Base-by-base conservation (phyloP, 2,329 filamentous ascomycete genomes). In the Albifimbria verrucaria region DNA sequence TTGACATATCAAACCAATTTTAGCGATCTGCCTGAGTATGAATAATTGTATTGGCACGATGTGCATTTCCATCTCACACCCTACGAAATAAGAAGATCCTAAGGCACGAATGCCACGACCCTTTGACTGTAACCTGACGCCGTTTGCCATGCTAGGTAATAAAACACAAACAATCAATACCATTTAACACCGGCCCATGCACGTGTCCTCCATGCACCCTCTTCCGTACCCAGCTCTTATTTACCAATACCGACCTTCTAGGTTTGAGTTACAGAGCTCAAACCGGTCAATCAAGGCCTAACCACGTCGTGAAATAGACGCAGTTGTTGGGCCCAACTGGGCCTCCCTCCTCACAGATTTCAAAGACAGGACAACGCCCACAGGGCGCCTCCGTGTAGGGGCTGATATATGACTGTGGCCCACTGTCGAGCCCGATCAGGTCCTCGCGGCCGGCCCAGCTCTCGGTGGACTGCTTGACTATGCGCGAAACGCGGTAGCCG, bases 271-370 rank as follows among this genome's bases (percentile, higher is more conserved):
- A n/a, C n/a, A n/a, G n/a, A n/a, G 36, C 48, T 50, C 25, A 45
- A 23, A 48, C 23, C n/a, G n/a, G n/a, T 69, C 61, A 70, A 48
- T 78, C 73, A 58, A 74, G 63, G 1, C 75, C 80, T 45, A 97
- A 72, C 94, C 94, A 99, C 50, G 86, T 82, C 57, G 89, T 82
- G 65, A 96, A 97, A 67, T 99, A 99, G 51, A 91, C 88, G 71
- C 94, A 99, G 49, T 88, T 96, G 59, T 85, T 88, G 0, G 93
- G 90, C 63, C 88, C 95, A 21, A 99, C 91, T 0, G 92, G 90
- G 0, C 93, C 93, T 7, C 91, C 92, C 55, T 96, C 90, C 59
- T 90, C 88, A 68, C 94, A 99, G 2, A 97, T 79, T 53, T 94
- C 88, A 68, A 96, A 96, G 2, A 97, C 93, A 0, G 94, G 94